phyloP scores from a whole-genome alignment of 2,329 filamentous ascomycete species.

The Colletotrichum viniferum region DNA sequence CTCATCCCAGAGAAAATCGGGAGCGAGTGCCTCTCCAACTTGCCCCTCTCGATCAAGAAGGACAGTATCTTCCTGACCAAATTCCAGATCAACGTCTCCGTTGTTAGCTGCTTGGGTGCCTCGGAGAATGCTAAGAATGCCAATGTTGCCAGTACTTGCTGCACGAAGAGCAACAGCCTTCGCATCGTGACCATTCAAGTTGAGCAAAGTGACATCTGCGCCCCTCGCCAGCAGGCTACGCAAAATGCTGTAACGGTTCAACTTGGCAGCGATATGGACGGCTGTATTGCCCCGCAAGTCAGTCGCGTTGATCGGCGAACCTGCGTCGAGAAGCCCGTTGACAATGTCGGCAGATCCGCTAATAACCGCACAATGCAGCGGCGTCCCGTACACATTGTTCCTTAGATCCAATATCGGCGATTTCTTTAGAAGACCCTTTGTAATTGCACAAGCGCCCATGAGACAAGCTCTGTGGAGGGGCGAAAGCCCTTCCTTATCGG shows the following conservation, averaged over 20 bases:
- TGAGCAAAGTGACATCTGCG: neutral
- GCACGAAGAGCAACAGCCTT: neutral
- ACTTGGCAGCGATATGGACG: neutral
- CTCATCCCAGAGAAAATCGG: neutral
- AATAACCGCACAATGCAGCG: neutral
- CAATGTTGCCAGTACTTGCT: neutral
- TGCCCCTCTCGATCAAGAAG: neutral
- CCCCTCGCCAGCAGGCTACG: neutral
- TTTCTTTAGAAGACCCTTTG: neutral
- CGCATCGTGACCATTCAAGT: neutral
- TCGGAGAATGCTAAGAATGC: neutral
- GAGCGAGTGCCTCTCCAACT: neutral
- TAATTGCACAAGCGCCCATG: neutral
- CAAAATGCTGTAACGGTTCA: neutral
- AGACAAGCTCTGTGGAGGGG: neutral
- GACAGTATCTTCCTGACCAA: neutral
- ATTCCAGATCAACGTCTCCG: neutral
- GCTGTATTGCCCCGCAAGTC: neutral
- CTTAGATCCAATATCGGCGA: neutral
- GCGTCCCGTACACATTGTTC: neutral
- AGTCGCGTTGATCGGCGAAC: neutral
- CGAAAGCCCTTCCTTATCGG: neutral
- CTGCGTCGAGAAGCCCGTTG: neutral
- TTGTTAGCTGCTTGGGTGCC: neutral
- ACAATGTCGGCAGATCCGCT: neutral